Percentiles rank a stretch among this genome's conserved stretches.
phyloP scores from a whole-genome alignment of 176 grass and related monocot species.

The Triticum aestivum region IWGSC_CS_RefSeq_v2.1 NC_057808.1:45516049-45516548 shows the following conservation, averaged over 20 bases:
- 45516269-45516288: background rate
- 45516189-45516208: constrained; percentile 39
- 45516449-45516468: constrained; percentile 57
- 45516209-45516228: constrained; percentile 44
- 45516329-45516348: background rate
- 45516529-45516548: constrained; percentile 39
- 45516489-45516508: constrained; percentile 54
- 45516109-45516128: background rate
- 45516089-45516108: background rate
- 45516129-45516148: constrained; percentile 25
- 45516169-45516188: constrained; percentile 37
- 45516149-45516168: constrained; percentile 36
- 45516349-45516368: background rate
- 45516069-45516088: constrained; percentile 26
- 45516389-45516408: constrained; percentile 12
- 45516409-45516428: background rate
- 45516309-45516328: background rate
- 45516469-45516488: constrained; percentile 34
- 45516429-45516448: constrained; percentile 38
- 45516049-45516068: constrained; percentile 42
- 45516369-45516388: constrained; percentile 28
- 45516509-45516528: constrained; percentile 41
- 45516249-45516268: background rate
- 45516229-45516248: background rate
- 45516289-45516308: background rate